Evolutionary conservation across 345 rosid genomes (phyloP), one percentile per base, ranked within the genome.

Genomic region (Arabis alpina): DNA sequence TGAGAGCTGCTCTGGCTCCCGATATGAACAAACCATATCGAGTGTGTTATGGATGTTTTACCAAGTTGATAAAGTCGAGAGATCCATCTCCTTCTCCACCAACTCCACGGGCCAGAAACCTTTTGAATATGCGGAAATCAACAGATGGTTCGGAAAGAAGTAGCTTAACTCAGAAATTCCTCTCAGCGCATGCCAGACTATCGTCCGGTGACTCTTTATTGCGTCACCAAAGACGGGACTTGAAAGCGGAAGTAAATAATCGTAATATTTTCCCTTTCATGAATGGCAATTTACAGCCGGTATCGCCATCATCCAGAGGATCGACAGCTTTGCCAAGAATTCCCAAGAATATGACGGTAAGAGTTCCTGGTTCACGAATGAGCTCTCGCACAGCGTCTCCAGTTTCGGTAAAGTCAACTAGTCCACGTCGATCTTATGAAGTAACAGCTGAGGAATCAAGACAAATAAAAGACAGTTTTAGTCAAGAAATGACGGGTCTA

Each of bases 1-100:
- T 87, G 78, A 87, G 82, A 82, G 97, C 96, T 66, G 84, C 95
- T 65, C 73, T 92, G 74, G 98, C 98, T 43, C 95, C 98, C 24
- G 86, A 74, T 62, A 82, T 78, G 80, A 85, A 70, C 84, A 93
- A 88, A 79, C 92, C 97, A 4, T 87, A 87, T 77, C 82, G 97
- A 39, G 97, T 90, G 40, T 93, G 98, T 71, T 93, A 86, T 61
- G 97, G 84, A 63, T 93, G 98, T 78, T 88, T 82, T 23, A 60
- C 80, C 56, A 90, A 88, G 79, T 82, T 90, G 54, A 87, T 73
- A 79, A 88, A 79, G 64, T 45, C 74, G 25, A 67, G 71, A 14
- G 88, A 86, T 56, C 75, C 32, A 40, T 67, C 72, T 79, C 62
- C 78, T 41, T 61, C 71, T 70, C 40, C 61, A 9, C 80, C 76